Conservation (phyloP, 371 early-diverging fungal genomes). For the Syncephalastrum sp. region DNA sequence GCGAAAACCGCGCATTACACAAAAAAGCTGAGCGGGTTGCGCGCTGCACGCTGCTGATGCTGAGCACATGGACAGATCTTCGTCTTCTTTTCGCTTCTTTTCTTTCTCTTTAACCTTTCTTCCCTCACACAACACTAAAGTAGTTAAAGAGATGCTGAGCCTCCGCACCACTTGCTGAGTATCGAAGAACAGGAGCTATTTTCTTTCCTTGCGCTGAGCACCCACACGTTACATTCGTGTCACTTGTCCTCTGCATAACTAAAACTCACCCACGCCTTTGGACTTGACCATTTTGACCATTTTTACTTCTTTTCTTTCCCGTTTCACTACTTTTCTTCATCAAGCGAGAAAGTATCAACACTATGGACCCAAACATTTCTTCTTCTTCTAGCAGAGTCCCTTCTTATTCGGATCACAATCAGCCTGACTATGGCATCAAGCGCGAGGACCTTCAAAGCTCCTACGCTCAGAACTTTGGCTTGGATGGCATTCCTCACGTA, state of each 20-base stretch:
- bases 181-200: no score
- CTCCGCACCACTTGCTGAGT: no score
- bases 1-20: constrained; percentile 9
- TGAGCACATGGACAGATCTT: background rate
- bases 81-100: no score
- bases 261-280: constrained; percentile 7
- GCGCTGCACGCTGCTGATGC: background rate
- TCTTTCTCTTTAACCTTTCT: no score
- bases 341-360: background rate
- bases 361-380: background rate
- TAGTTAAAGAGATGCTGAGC: no score
- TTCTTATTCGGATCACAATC: constrained; percentile 11
- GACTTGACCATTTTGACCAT: constrained; percentile 14
- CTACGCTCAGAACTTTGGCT: constrained; percentile 32
- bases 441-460: constrained; percentile 30
- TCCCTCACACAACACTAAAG: no score
- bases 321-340: constrained; percentile 9
- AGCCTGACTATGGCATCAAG: constrained; percentile 20
- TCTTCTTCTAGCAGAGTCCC: constrained; percentile 4
- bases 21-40: background rate
- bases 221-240: background rate
- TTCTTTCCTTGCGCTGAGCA: constrained; percentile 6
- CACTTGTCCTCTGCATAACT: no score
- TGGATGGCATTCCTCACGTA: constrained; percentile 25
- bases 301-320: constrained; percentile 9